Conservation (phyloP, 371 early-diverging fungal species). For the Coemansia sp. region DNA sequence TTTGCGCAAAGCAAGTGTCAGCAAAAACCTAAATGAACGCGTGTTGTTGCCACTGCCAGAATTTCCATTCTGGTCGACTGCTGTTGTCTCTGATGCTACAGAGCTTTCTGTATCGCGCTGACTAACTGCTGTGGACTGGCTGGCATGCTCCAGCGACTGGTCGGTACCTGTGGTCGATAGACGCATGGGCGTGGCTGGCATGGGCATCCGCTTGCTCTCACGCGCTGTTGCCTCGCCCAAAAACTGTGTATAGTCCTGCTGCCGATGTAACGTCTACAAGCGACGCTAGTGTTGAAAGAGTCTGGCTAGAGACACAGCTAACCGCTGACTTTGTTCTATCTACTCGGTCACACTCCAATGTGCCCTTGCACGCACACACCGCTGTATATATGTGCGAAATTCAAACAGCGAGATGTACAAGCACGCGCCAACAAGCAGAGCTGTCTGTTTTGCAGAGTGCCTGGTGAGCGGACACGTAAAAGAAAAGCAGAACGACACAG, state of each 20-base stretch:
- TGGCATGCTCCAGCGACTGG: conserved; percentile 9
- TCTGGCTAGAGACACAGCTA: neutral
- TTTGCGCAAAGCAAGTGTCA: conserved; percentile 52
- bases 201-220: neutral
- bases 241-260: neutral
- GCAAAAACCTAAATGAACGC: conserved; percentile 51
- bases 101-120: conserved; percentile 2
- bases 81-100: neutral
- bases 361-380: neutral
- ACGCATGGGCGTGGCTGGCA: conserved; percentile 20
- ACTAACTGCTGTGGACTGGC: neutral
- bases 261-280: no score
- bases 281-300: neutral
- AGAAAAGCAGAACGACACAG: neutral
- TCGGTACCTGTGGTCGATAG: conserved; percentile 18
- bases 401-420: neutral
- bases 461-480: neutral
- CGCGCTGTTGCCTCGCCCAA: neutral
- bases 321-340: neutral
- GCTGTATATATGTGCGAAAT: neutral
- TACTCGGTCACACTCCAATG: neutral
- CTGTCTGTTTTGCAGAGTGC: neutral
- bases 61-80: neutral
- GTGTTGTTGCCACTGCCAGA: conserved; percentile 42
- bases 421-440: neutral